Evolutionary conservation across 2,329 filamentous ascomycete genomes (phyloP).

Genomic region (Laburnicola sp.): DNA sequence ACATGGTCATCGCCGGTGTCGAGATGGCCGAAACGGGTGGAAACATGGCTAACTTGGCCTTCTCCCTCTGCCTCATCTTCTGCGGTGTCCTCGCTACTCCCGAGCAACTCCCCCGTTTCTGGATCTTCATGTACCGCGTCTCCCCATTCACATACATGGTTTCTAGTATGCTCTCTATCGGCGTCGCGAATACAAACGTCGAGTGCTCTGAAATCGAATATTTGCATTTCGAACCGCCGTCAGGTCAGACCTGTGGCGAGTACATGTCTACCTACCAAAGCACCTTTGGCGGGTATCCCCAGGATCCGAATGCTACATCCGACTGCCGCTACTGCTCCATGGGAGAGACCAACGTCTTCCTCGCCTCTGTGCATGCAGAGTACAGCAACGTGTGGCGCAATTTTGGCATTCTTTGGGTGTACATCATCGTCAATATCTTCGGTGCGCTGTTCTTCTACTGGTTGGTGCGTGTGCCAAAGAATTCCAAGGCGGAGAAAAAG

Average conservation of each 20-base stretch:
- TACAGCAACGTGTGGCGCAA: conserved; percentile 57
- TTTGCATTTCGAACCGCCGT: conserved; percentile 65
- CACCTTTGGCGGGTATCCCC: conserved; percentile 43
- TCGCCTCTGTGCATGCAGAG: conserved; percentile 46
- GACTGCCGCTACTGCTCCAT: conserved; percentile 50
- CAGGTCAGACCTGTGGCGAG: conserved; percentile 47
- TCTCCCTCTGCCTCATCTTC: conserved; percentile 74
- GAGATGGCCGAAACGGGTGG: conserved; percentile 74
- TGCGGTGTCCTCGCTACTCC: conserved; percentile 72
- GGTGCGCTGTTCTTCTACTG: conserved; percentile 58
- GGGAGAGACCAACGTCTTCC: conserved; percentile 49
- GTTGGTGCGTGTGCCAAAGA: conserved; percentile 58
- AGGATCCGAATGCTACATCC: conserved; percentile 34
- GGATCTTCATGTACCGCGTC: conserved; percentile 82
- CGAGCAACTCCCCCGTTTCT: conserved; percentile 68
- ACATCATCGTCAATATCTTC: conserved; percentile 55
- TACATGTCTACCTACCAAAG: conserved; percentile 45
- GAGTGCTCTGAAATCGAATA: conserved; percentile 71
- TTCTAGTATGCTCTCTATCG: conserved; percentile 69
- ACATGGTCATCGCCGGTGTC: conserved; percentile 75
- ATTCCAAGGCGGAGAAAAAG: conserved; percentile 49
- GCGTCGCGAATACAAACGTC: conserved; percentile 68
- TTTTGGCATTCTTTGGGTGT: conserved; percentile 59
- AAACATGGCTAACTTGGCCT: conserved; percentile 75
- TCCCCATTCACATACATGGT: conserved; percentile 84